A percentile compares a stretch with the other conserved stretches of the same genome.
Conservation (phyloP, 176 grass and related monocot species). For the Triticum monococcum region DNA sequence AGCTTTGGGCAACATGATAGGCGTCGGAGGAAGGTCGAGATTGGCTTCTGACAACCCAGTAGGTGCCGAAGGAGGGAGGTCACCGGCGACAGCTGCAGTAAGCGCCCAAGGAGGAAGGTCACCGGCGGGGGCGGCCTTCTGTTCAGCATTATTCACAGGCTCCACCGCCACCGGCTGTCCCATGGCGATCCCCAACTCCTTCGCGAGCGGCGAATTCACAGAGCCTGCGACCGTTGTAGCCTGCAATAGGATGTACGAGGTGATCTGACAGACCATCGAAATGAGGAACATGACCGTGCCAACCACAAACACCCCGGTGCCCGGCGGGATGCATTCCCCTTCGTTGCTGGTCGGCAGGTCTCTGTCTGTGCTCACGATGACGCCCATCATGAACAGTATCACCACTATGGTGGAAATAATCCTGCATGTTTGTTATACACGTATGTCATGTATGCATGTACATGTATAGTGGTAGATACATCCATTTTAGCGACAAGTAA, state of each 20-base stretch:
- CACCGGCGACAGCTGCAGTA: no score
- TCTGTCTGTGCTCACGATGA: not conserved
- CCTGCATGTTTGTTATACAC: not conserved
- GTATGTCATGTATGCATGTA: not conserved
- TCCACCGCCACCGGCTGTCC: not conserved
- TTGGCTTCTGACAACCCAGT: not conserved
- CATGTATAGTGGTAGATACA: no score
- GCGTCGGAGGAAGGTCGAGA: not conserved
- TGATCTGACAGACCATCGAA: not conserved
- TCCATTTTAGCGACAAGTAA: no score
- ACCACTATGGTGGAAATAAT: not conserved
- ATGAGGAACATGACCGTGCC: not conserved
- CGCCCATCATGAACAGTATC: conserved; percentile 7
- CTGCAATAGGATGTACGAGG: conserved; percentile 14
- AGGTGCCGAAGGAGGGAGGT: not conserved
- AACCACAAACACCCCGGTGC: not conserved
- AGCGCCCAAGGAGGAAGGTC: not conserved
- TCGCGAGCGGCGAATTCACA: not conserved
- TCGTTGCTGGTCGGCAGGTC: accelerated
- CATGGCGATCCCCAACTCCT: not conserved
- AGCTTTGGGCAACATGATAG: not conserved
- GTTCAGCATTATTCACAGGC: not conserved
- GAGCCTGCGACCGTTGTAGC: not conserved
- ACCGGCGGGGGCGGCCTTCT: not conserved
- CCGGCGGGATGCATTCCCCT: not conserved